Evolutionary conservation across 345 rosid genomes (phyloP), one percentile per base, ranked within the genome.

Genomic region (Melaleuca quinquenervia): DNA sequence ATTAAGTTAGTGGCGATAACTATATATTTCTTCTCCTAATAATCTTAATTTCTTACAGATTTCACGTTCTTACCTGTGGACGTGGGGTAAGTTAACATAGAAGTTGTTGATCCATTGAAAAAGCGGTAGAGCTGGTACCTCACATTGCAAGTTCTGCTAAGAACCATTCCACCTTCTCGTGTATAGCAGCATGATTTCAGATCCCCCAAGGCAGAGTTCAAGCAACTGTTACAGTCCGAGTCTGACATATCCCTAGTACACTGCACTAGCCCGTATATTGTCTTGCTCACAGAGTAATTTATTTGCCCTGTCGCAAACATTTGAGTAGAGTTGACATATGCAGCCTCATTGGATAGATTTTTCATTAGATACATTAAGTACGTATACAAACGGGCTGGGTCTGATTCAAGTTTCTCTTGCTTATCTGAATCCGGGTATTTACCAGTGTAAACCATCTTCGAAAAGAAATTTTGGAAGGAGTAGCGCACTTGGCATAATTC

Each of bases 401-500:
- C 44, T 15, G 89, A 84, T 64, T 85, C 29, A 29, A 6, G 48
- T 51, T 80, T 88, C 55, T 83, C 52, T 36, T 53, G 85, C 9
- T 29, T 6, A 84, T 88, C 84, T 24, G 85, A 84, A 12, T 82
- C 44, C 4, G 89, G 85, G 56, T 60, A 89, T 75, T 90, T 88
- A 18, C 92, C 93, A 6, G 88, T 32, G 44, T 88, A 90, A 50
- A 75, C 90, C 82, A 48, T 50, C 51, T n/a, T 6, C 2, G 41
- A 20, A 64, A 52, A 64, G 85, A 90, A 52, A 11, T 85, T 36
- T 29, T 24, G 76, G 11, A 55, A 55, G 1, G 93, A 92, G 86
- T 90, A 92, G 20, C 82, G 89, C 53, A 92, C 84, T 86, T 90
- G 90, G 75, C 93, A 92, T 10, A 41, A 49, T 45, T 92, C 91